Base-by-base conservation (phyloP, 768 basidiomycete genomes). In the Crepidotus variabilis region DNA sequence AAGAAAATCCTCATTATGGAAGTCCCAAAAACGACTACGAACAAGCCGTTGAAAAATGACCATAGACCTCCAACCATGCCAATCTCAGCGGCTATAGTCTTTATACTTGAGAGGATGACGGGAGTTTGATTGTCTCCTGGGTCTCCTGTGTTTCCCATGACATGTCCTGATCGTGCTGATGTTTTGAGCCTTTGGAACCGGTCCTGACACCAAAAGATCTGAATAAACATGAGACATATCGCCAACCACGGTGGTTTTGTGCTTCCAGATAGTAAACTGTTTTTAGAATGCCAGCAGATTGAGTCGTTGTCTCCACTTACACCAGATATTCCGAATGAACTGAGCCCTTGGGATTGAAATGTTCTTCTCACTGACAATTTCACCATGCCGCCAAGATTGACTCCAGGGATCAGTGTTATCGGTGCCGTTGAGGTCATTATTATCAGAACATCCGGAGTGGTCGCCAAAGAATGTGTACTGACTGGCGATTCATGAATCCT, bases 51-150 rank as follows among this genome's bases (percentile, higher is more conserved):
- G 21, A 53, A 24, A 39, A 53, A 53, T 2, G 52, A 45, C 52
- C 52, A 53, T 7, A 53, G 43, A 46, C 52, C 52, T 39, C 52
- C 52, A 16, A 46, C 43, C n/a, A n/a, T n/a, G n/a, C n/a, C n/a
- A n/a, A n/a, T n/a, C n/a, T n/a, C n/a, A n/a, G n/a, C n/a, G n/a
- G n/a, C n/a, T n/a, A n/a, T n/a, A n/a, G n/a, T n/a, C n/a, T n/a
- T n/a, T n/a, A n/a, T n/a, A n/a, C n/a, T 13, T 28, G 24, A 9
- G 52, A 39, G 52, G 11, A 53, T 22, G 9, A 53, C 43, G 0
- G 52, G 39, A 20, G 5, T 43, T 20, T 43, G 39, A 20, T 43
- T 5, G 39, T 43, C 39, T n/a, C n/a, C n/a, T n/a, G n/a, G n/a
- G n/a, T n/a, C 13, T 43, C 9, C 14, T 20, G 18, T 20, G 18